Conservation (phyloP, 1,284 basidiomycete species). For the Sanghuangporus baumii region DNA sequence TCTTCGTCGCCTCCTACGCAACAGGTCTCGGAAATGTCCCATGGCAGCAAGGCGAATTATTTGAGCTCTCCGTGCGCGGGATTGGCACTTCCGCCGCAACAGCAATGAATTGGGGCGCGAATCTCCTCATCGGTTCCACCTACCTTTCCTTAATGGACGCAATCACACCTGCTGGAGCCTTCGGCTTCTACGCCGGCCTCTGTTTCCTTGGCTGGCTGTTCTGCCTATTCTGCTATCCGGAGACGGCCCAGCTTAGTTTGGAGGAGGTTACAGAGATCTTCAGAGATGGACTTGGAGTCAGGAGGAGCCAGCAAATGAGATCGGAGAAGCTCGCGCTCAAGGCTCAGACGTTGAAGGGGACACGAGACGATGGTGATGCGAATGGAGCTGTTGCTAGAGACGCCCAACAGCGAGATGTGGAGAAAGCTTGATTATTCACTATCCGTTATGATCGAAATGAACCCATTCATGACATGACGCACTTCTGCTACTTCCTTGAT, state of each 20-base stretch:
- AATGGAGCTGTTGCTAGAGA: neutral
- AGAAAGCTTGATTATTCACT: neutral
- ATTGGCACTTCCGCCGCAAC: constrained; percentile 79
- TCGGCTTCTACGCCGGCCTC: constrained; percentile 75
- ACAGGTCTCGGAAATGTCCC: constrained; percentile 76
- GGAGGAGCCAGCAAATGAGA: constrained; percentile 45
- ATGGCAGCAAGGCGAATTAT: constrained; percentile 43
- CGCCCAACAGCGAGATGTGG: neutral
- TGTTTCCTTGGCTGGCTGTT: constrained; percentile 70
- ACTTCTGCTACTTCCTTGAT: neutral
- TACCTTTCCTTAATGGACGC: constrained; percentile 73
- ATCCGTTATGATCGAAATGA: neutral
- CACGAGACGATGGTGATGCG: neutral
- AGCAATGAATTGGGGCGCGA: constrained; percentile 76
- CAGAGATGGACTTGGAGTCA: constrained; percentile 51
- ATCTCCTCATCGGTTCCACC: constrained; percentile 74
- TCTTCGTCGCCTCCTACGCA: constrained; percentile 81
- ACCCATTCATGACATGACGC: neutral
- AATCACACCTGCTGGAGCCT: constrained; percentile 75
- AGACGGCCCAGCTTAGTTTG: constrained; percentile 70
- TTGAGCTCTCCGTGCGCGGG: constrained; percentile 52
- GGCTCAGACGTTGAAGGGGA: neutral
- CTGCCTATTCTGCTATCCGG: constrained; percentile 67
- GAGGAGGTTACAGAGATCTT: constrained; percentile 70
- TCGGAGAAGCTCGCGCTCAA: constrained; percentile 33